These are phyloP conservation scores for Pichia ethanolica DNA, from an alignment of 805 yeast genomes.

Conservation along the genomic window DNA sequence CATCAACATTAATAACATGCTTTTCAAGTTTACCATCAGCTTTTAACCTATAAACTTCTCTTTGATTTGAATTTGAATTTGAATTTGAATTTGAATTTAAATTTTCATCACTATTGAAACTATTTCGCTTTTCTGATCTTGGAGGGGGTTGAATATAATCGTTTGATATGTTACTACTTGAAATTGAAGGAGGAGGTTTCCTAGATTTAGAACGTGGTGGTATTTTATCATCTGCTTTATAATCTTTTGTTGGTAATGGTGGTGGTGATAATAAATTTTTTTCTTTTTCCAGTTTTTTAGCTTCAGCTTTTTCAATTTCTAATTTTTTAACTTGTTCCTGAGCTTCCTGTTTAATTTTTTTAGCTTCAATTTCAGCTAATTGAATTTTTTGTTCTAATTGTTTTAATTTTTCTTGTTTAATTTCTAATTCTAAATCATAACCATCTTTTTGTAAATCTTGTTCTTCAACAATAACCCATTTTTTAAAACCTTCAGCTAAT, in stretches of 20 bases:
- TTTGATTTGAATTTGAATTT: not conserved
- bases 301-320: slow-evolving; percentile 1
- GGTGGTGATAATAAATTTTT: slow-evolving; percentile 7
- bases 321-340: slow-evolving; percentile 1
- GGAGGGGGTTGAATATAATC: not conserved
- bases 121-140: slow-evolving; percentile 2
- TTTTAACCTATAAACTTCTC: not conserved
- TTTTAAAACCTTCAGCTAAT: slow-evolving; percentile 62
- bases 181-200: slow-evolving; percentile 7
- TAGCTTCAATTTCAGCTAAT: slow-evolving; percentile 24
- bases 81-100: too few relatives aligned
- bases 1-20: not conserved
- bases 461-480: slow-evolving; percentile 75
- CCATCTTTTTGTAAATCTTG: slow-evolving; percentile 37
- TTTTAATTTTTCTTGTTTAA: slow-evolving; percentile 27
- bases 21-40: not conserved
- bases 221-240: not conserved
- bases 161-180: too few relatives aligned
- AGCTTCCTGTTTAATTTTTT: slow-evolving; percentile 11
- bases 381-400: slow-evolving; percentile 23
- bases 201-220: slow-evolving; percentile 6
- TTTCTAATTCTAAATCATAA: slow-evolving; percentile 29
- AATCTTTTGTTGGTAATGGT: slow-evolving; percentile 17
- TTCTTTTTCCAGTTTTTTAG: not conserved
- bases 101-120: not conserved